Percentiles rank a stretch among this genome's conserved stretches.
These are phyloP conservation scores for Protomyces macrosporus DNA, from an alignment of 1,139 yeast species.

Conservation along the genomic window DNA sequence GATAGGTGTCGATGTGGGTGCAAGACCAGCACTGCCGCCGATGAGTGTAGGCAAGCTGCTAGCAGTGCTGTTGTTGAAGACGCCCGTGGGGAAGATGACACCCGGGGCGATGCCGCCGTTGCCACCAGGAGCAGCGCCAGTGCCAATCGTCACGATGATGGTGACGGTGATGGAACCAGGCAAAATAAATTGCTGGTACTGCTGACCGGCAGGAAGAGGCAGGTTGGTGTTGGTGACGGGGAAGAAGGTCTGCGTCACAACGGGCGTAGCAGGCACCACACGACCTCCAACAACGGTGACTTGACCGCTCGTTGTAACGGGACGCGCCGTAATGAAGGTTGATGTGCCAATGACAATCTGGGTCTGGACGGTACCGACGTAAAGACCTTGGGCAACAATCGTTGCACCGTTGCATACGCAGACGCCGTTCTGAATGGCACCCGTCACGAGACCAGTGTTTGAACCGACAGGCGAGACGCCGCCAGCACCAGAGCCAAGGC, in stretches of 20 bases:
- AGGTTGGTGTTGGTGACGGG: conserved; percentile 23
- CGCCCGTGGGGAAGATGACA: conserved; percentile 23
- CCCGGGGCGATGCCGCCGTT: conserved; percentile 17
- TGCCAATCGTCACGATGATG: conserved; percentile 14
- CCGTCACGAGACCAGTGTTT: background rate
- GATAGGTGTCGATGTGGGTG: conserved; percentile 19
- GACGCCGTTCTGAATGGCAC: background rate
- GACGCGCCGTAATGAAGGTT: conserved; percentile 18
- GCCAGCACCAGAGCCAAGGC: background rate
- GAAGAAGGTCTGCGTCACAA: conserved; percentile 12
- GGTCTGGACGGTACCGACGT: conserved; percentile 15
- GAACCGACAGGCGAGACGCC: background rate
- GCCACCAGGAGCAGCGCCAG: conserved; percentile 8
- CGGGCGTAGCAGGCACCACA: conserved; percentile 25
- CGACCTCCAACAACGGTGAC: conserved; percentile 20
- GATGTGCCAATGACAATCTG: conserved; percentile 8
- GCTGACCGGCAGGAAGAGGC: conserved; percentile 12
- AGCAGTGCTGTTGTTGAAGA: background rate
- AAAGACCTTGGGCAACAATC: conserved; percentile 18
- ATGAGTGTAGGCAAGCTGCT: background rate
- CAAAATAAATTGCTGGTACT: conserved; percentile 10
- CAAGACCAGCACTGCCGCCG: background rate
- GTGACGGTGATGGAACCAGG: conserved; percentile 10
- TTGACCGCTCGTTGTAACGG: conserved; percentile 24
- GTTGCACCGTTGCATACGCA: conserved; percentile 19